These are phyloP conservation scores for Claviceps pazoutovae DNA, from an alignment of 2,329 filamentous ascomycete species.

Conservation along the genomic window DNA sequence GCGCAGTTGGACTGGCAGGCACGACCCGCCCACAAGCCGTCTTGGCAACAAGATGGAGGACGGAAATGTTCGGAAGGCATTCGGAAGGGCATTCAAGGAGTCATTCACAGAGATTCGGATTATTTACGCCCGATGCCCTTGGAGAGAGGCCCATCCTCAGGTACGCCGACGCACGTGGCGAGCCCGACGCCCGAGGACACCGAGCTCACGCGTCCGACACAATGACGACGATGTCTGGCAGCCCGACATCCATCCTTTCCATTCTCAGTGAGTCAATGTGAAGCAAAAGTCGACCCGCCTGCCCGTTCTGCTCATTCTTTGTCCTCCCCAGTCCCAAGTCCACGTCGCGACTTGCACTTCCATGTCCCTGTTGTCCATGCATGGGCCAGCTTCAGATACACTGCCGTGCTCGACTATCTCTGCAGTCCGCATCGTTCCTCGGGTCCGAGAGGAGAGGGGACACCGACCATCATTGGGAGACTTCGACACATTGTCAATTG, in stretches of 20 bases:
- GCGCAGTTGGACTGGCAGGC: too few relatives aligned
- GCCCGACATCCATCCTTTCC: not conserved
- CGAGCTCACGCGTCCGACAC: not conserved
- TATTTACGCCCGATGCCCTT: too few relatives aligned
- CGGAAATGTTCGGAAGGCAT: not conserved
- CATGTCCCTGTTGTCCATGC: too few relatives aligned
- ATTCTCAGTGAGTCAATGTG: not conserved
- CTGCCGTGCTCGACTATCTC: too few relatives aligned
- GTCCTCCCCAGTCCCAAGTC: not conserved
- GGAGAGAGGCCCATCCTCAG: not conserved
- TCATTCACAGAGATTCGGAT: too few relatives aligned
- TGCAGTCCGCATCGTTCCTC: too few relatives aligned
- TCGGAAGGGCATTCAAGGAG: too few relatives aligned
- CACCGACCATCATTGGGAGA: not conserved
- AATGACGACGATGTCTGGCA: not conserved
- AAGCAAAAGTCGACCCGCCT: not conserved
- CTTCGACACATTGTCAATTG: not conserved
- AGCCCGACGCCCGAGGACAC: not conserved
- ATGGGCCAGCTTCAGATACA: too few relatives aligned
- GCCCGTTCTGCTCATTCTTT: not conserved
- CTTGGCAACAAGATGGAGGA: too few relatives aligned
- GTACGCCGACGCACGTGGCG: not conserved
- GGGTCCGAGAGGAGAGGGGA: too few relatives aligned
- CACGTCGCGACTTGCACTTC: not conserved
- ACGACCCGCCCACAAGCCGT: too few relatives aligned